A percentile compares a stretch with the other conserved stretches of the same genome.
Conservation (phyloP, 495 filamentous ascomycete species). For the Sabuloglossum arenarium region DNA sequence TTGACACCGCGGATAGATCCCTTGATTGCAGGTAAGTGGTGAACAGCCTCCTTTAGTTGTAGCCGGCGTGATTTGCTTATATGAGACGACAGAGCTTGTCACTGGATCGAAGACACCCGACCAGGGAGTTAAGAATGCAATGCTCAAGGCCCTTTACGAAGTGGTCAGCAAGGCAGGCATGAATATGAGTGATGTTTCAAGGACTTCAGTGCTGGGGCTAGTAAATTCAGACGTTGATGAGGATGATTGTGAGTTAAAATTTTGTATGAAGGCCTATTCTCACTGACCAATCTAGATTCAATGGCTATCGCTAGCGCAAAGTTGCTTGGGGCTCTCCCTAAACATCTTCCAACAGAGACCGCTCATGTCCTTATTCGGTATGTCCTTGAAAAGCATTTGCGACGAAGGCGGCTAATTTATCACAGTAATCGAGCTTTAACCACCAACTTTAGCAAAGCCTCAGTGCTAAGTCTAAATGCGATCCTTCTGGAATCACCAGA, state of each 20-base stretch:
- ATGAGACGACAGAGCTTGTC: slow-evolving; percentile 51
- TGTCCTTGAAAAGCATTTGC: slow-evolving; percentile 11
- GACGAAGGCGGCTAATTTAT: neutral
- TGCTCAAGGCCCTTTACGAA: slow-evolving; percentile 93
- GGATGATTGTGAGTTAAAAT: slow-evolving; percentile 30
- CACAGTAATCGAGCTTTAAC: slow-evolving; percentile 50
- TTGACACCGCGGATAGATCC: slow-evolving; percentile 92
- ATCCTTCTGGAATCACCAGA: slow-evolving; percentile 60
- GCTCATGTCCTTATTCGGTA: slow-evolving; percentile 52
- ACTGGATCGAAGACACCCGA: slow-evolving; percentile 83
- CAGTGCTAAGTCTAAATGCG: slow-evolving; percentile 72
- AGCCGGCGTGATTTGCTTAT: neutral
- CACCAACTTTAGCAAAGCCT: slow-evolving; percentile 39
- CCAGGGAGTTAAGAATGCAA: slow-evolving; percentile 75
- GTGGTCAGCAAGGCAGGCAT: slow-evolving; percentile 83
- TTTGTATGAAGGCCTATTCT: neutral
- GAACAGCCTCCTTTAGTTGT: neutral
- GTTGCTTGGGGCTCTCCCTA: slow-evolving; percentile 72
- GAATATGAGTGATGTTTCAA: slow-evolving; percentile 85
- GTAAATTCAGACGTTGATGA: slow-evolving; percentile 72
- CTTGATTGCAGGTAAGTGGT: slow-evolving; percentile 35
- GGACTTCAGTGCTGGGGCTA: slow-evolving; percentile 56
- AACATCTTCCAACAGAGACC: slow-evolving; percentile 48
- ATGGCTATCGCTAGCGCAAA: slow-evolving; percentile 79
- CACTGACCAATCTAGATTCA: slow-evolving; percentile 22